Evolutionary conservation across 257 asterid species (phyloP), one percentile per base, ranked within the genome.

Genomic region (Galeopsis tetrahit): DNA sequence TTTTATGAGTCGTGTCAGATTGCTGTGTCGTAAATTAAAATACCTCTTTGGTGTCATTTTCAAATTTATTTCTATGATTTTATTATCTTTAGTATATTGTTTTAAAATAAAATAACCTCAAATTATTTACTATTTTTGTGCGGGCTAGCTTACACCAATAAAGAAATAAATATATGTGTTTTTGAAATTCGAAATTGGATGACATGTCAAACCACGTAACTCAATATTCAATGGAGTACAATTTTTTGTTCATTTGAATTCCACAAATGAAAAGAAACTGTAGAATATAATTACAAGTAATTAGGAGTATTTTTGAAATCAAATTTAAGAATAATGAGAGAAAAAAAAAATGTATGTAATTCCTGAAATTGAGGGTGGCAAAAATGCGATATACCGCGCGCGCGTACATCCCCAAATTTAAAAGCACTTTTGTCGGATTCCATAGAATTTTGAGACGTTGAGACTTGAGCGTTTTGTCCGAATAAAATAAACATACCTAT

Each of bases 401-500:
- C 11, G 21, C 1, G 63, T 71, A 46, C 63, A 53, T 66, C 79
- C 74, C 80, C 48, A 55, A 46, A 73, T 73, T 69, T 61, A 60
- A 79, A 82, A 79, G 63, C 82, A 74, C 72, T 77, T 82, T 77
- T 82, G 82, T 82, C 81, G 84, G 82, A 79, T 79, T 71, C 81
- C 79, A 79, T 74, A 70, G 76, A 79, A 77, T 79, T 79, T 79
- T 75, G 80, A 40, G 85, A 79, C 79, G 84, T 63, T 70, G 78
- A 73, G 62, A 69, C 63, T 66, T 77, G 78, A 73, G 62, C 71
- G 63, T 66, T 77, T 71, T 79, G 78, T 81, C 69, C 35, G 5
- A 68, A 72, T 74, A 10, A 51, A 74, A 56, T 69, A 72, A 52
- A 71, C 15, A 36, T 69, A 56, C 21, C 61, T 67, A 70, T 73